These are phyloP conservation scores for Periglandula ipomoeae DNA, from an alignment of 2,329 filamentous ascomycete species.

Conservation along the genomic window DNA sequence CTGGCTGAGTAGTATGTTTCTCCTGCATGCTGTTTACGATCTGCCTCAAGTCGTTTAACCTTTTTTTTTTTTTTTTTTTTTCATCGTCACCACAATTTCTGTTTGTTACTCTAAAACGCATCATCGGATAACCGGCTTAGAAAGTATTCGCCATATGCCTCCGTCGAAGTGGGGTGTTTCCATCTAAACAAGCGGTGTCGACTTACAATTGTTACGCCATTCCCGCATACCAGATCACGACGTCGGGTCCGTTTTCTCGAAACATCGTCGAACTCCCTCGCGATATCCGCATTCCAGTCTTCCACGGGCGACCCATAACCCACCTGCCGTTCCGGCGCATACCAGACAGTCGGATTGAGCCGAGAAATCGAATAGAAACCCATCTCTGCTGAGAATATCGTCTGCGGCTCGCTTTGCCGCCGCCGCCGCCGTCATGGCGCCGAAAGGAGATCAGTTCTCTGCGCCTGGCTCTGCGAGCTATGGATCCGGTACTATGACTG, in stretches of 20 bases:
- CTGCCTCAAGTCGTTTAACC: too few species aligned
- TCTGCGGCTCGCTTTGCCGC: conserved; percentile 3
- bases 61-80: too few species aligned
- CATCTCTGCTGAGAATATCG: not conserved
- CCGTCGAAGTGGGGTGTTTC: not conserved
- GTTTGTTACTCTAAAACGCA: not conserved
- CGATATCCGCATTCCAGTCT: conserved; percentile 2
- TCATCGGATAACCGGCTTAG: not conserved
- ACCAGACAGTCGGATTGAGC: not conserved
- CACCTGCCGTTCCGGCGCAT: not conserved
- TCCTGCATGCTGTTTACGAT: too few species aligned
- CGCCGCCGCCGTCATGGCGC: conserved; percentile 48
- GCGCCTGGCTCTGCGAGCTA: conserved; percentile 66
- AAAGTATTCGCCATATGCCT: not conserved
- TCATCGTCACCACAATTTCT: too few species aligned
- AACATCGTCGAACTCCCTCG: too few species aligned
- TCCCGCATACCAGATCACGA: conserved; percentile 1
- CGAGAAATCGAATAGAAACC: not conserved
- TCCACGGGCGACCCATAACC: not conserved
- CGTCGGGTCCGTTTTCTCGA: not conserved
- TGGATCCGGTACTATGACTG: conserved; percentile 62
- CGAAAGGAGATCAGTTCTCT: conserved; percentile 50
- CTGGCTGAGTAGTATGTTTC: too few species aligned
- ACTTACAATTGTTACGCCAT: not conserved
- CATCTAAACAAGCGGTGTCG: not conserved